These are phyloP conservation scores for Lachnellula cervina DNA, from an alignment of 2,329 filamentous ascomycete species.

Conservation along the genomic window DNA sequence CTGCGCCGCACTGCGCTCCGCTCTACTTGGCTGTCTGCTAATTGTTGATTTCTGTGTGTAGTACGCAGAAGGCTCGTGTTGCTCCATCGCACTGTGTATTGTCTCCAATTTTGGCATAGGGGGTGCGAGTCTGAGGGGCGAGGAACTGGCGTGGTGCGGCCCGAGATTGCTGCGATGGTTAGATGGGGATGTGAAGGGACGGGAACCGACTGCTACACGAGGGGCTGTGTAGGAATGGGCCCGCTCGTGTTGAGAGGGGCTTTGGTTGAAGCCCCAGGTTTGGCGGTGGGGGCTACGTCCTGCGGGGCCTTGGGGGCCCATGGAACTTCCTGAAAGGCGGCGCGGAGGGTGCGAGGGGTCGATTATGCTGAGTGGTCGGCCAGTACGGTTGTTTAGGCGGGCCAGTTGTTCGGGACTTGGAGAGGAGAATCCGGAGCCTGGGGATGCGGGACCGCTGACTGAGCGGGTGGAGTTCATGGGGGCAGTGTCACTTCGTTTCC, in stretches of 20 bases:
- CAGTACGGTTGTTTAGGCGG: conserved; percentile 29
- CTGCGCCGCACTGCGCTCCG: conserved; percentile 55
- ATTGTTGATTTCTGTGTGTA: conserved; percentile 17
- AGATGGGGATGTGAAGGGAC: not conserved
- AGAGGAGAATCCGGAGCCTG: conserved; percentile 1
- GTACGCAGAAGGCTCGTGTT: conserved; percentile 21
- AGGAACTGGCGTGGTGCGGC: not conserved
- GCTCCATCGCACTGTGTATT: conserved; percentile 41
- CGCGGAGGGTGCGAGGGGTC: conserved; percentile 21
- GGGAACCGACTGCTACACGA: not conserved
- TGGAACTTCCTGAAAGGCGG: conserved; percentile 18
- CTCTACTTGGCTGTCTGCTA: conserved; percentile 43
- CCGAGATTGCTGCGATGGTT: not conserved
- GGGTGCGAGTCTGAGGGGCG: conserved; percentile 39
- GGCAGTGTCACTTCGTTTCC: conserved; percentile 20
- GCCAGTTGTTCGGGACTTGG: conserved; percentile 29
- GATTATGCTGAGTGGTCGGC: conserved; percentile 24
- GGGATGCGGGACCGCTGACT: not conserved
- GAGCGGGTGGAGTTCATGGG: conserved; percentile 7
- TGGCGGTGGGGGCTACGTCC: conserved; percentile 7
- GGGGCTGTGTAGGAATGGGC: not conserved
- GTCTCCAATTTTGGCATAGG: conserved; percentile 51
- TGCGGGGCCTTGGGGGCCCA: conserved; percentile 3
- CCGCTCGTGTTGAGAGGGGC: not conserved
- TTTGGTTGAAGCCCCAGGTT: conserved; percentile 8